Conservation (phyloP, 805 yeast species). For the Wickerhamomyces chaumierensis region DNA sequence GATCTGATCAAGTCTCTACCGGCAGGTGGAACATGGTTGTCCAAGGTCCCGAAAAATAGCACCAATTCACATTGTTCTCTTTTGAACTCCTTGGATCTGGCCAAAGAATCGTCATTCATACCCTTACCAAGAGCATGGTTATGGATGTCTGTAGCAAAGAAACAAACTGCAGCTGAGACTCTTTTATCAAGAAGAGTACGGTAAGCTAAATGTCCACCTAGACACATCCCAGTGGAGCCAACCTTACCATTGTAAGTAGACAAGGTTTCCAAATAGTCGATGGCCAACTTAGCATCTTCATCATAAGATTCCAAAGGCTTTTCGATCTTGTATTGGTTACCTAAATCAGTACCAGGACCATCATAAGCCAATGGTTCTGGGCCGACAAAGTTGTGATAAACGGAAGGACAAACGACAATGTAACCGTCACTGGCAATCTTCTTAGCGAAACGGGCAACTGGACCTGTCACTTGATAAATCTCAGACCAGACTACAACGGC, state of each 20-base stretch:
- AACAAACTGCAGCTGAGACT: slow-evolving; percentile 58
- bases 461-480: slow-evolving; percentile 76
- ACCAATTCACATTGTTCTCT: slow-evolving; percentile 43
- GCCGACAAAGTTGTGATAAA: slow-evolving; percentile 62
- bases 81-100: slow-evolving; percentile 40
- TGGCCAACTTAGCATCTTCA: slow-evolving; percentile 54
- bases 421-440: slow-evolving; percentile 73
- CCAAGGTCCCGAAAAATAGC: slow-evolving; percentile 68
- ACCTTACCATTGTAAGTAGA: slow-evolving; percentile 59
- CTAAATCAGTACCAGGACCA: slow-evolving; percentile 62
- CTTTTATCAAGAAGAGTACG: slow-evolving; percentile 58
- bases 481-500: slow-evolving; percentile 73
- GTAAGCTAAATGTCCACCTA: slow-evolving; percentile 76
- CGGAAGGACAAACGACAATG: slow-evolving; percentile 69
- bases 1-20: slow-evolving; percentile 66
- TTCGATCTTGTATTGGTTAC: slow-evolving; percentile 53
- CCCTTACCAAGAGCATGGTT: slow-evolving; percentile 55
- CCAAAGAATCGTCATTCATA: slow-evolving; percentile 52
- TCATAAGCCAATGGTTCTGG: slow-evolving; percentile 62
- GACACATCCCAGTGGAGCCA: slow-evolving; percentile 83
- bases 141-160: slow-evolving; percentile 77
- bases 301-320: slow-evolving; percentile 61
- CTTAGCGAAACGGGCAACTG: slow-evolving; percentile 68
- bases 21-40: slow-evolving; percentile 68
- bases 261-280: slow-evolving; percentile 48